These are phyloP conservation scores for Parietaria judaica DNA, from an alignment of 306 rosid species.

Conservation along the genomic window DNA sequence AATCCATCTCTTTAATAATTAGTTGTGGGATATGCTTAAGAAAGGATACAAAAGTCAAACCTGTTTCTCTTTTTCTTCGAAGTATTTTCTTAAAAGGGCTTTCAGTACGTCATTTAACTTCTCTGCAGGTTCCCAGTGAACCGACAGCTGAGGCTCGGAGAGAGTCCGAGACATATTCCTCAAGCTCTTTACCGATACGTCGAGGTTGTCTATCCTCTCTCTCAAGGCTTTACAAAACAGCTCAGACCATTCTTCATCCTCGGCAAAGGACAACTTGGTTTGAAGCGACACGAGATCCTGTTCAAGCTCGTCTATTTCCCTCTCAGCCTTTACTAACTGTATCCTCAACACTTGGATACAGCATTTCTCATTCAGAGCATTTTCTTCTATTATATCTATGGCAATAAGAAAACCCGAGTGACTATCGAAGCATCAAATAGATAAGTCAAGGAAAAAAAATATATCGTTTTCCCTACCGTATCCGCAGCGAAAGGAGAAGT, in stretches of 20 bases:
- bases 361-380: conserved; percentile 41
- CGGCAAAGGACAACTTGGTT: conserved; percentile 37
- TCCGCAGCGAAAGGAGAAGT: conserved; percentile 37
- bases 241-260: conserved; percentile 41
- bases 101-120: conserved; percentile 42
- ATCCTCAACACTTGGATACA: conserved; percentile 50
- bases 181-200: conserved; percentile 30
- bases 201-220: conserved; percentile 40
- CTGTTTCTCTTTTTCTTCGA: conserved; percentile 39
- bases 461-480: conserved; percentile 29
- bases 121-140: conserved; percentile 39
- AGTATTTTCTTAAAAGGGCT: conserved; percentile 25
- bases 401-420: conserved; percentile 13
- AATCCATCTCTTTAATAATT: too few species aligned
- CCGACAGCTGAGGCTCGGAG: conserved; percentile 26
- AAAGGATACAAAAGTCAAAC: conserved; percentile 29
- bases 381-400: conserved; percentile 60
- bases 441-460: background rate
- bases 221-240: conserved; percentile 39
- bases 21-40: conserved; percentile 6
- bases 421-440: background rate
- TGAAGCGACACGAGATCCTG: conserved; percentile 44
- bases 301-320: conserved; percentile 57
- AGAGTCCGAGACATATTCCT: conserved; percentile 25
- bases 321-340: conserved; percentile 43